Base-by-base conservation (phyloP, 2,329 filamentous ascomycete genomes). In the Penicillium crustosum region DNA sequence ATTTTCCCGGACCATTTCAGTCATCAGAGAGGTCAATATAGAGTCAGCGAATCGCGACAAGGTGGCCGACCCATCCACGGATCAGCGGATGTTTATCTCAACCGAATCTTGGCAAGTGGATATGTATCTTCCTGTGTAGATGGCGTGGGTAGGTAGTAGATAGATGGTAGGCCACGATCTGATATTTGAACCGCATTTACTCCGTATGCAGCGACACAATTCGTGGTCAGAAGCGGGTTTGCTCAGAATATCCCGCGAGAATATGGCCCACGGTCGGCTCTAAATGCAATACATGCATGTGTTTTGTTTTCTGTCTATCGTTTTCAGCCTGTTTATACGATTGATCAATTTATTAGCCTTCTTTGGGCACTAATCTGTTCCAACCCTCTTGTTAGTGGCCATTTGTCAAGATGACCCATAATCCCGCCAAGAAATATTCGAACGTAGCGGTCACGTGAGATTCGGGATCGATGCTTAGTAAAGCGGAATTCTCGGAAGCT, bases 391-490 rank as follows among this genome's bases (percentile, higher is more conserved):
- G 1, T 25, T 9, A 21, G 39, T 25, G 7, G 13, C 21, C 25
- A 15, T 9, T 9, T 15, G 13, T 25, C 12, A 8, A 38, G n/a
- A 38, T 12, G 36, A 9, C 35, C 35, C 35, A 9, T 31, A 13
- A 31, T 31, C 29, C 29, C 27, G 47, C 62, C 60, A 64, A 27
- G 52, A 56, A 27, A 27, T 58, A 19, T 21, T 59, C 55, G n/a
- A 58, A 53, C 0, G 56, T 19, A 15, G 15, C 43, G 5, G 17
- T 44, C 42, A 44, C 1, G 23, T 57, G 36, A 10, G 12, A 1
- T 17, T 57, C 42, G 0, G 57, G 3, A 4, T 57, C 43, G 21
- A 58, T 41, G 36, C 62, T 63, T 27, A 52, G 58, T 25, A 63
- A 39, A n/a, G 29, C 21, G 21, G 51, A 17, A 33, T 61, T 54